Base-by-base conservation (phyloP, 164 flowering plant species). In the Aristolochia contorta region DNA sequence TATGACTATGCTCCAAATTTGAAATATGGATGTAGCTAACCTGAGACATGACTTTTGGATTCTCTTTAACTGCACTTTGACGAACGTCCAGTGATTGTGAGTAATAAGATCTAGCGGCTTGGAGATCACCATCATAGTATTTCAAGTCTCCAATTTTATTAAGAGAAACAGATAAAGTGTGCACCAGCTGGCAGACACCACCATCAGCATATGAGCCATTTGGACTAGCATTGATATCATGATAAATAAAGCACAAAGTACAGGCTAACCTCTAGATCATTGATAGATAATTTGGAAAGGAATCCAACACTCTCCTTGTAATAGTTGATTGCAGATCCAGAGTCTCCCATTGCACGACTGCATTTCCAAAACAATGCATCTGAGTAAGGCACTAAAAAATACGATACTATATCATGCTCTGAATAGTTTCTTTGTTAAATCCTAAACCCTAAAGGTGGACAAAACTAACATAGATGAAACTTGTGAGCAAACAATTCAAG, bases 131-230 rank as follows among this genome's bases (percentile, higher is more conserved):
- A 58, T 74, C 90, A 69, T 91, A 85, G 60, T 91, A 94, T 70
- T 89, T 91, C 19, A 91, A 85, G 77, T 94, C 99, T 56, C 99
- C 99, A 74, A 94, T 82, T 75, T 94, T 94, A 71, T 94, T 94
- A 30, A 91, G 88, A 41, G 99, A 94, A 52, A 94, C 96, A 70
- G 96, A 94, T 43, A 94, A 86, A 7, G 99, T 89, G 71, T 91
- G 99, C 50, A 69, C 75, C 56, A 94, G 77, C 99, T 94, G 85
- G 37, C 1, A 22, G 14, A 52, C 3, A 53, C 27, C 7, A 22
- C 18, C 23, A 23, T 52, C 15, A 23, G 15, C 15, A 53, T 2
- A 23, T 22, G 13, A 22, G 23, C 2, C 56, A 22, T 22, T 22
- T 9, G 15, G 1, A 23, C 15, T 53, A 15, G 19, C 0, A 37